Conservation (phyloP, 805 yeast species). For the Kregervanrija delftensis region DNA sequence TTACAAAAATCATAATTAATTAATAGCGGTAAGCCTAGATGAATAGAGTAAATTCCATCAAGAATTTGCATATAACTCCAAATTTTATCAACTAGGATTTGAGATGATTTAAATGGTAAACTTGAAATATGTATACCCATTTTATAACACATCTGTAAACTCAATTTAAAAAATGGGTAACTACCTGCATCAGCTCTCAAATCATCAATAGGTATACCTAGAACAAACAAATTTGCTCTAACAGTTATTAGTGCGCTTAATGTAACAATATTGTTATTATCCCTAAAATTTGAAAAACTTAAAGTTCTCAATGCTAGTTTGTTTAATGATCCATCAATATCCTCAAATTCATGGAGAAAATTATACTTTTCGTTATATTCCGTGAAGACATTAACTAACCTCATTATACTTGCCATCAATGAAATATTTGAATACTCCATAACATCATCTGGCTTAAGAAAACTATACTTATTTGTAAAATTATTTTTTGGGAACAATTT, state of each 20-base stretch:
- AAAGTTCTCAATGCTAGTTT: constrained; percentile 5
- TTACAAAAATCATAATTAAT: constrained; percentile 15
- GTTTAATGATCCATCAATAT: constrained; percentile 1
- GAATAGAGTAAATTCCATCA: constrained; percentile 15
- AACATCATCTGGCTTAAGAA: constrained; percentile 6
- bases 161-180: neutral
- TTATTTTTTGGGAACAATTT: constrained; percentile 8
- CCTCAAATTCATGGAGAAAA: constrained; percentile 5
- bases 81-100: neutral
- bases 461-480: constrained; percentile 2
- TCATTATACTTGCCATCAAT: constrained; percentile 11
- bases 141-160: neutral
- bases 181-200: neutral
- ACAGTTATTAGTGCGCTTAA: neutral
- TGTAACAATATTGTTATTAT: neutral
- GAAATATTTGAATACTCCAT: constrained; percentile 13
- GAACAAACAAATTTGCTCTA: neutral
- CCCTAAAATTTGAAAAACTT: constrained; percentile 6
- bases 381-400: constrained; percentile 6
- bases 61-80: constrained; percentile 14
- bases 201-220: neutral
- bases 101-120: neutral
- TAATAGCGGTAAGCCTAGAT: constrained; percentile 15
- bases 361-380: neutral
- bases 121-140: constrained; percentile 1